phyloP scores from a whole-genome alignment of 352 stramenopile species.

The Globisporangium okanoganense region DNA sequence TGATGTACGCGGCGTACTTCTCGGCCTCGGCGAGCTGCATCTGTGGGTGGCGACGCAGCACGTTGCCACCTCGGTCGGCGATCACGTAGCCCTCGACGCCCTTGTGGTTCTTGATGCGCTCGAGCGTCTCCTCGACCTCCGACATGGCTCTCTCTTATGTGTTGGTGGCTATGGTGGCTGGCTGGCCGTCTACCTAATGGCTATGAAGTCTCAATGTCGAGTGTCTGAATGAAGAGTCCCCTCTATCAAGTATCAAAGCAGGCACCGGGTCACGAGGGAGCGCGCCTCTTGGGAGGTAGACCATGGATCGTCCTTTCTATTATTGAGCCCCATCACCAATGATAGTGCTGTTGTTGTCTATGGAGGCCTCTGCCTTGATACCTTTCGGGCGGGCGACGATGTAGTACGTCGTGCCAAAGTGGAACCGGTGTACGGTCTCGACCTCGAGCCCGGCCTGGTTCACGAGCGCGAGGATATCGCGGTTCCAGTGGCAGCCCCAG shows the following conservation, averaged over 20 bases:
- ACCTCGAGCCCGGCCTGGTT: slow-evolving; percentile 80
- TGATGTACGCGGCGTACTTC: slow-evolving; percentile 90
- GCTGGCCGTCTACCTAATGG: too few relatives aligned
- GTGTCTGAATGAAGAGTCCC: neutral
- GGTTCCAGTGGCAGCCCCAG: slow-evolving; percentile 97
- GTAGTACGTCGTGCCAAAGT: slow-evolving; percentile 96
- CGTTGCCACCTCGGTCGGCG: slow-evolving; percentile 86
- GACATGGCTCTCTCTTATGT: slow-evolving; percentile 39
- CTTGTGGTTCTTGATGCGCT: slow-evolving; percentile 94
- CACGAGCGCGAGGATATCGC: slow-evolving; percentile 91
- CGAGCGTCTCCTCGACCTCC: slow-evolving; percentile 93
- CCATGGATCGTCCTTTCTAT: slow-evolving; percentile 1
- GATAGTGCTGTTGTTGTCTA: neutral
- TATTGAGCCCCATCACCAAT: neutral
- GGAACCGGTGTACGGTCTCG: slow-evolving; percentile 85
- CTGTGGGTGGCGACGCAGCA: slow-evolving; percentile 86
- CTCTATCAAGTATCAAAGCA: slow-evolving; percentile 1
- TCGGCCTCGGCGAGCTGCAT: slow-evolving; percentile 91
- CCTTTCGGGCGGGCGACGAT: slow-evolving; percentile 58
- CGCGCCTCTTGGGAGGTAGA: neutral
- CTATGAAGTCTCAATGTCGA: neutral
- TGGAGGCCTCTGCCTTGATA: neutral
- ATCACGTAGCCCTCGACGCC: slow-evolving; percentile 95
- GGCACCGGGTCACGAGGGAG: neutral
- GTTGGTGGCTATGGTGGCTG: neutral